Evolutionary conservation across 2,329 filamentous ascomycete species (phyloP).

Genomic region (Fragosphaeria purpurea): DNA sequence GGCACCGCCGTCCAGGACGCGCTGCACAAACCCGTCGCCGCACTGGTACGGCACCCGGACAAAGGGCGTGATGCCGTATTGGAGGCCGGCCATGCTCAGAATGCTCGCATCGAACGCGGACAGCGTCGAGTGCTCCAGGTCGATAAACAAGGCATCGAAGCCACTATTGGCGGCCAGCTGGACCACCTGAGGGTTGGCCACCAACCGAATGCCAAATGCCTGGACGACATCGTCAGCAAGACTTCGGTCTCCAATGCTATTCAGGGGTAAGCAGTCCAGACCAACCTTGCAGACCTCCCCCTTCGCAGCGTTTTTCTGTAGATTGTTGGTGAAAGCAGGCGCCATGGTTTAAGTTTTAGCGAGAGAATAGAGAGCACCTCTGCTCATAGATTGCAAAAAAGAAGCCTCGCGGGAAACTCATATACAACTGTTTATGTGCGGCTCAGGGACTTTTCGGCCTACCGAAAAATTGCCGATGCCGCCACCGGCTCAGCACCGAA

Average conservation of each 20-base stretch:
- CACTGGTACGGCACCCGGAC: slow-evolving; percentile 25
- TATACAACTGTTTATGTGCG: too few relatives aligned
- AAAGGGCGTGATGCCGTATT: slow-evolving; percentile 20
- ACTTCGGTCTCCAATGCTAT: background rate
- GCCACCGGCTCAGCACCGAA: too few relatives aligned
- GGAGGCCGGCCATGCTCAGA: slow-evolving; percentile 19
- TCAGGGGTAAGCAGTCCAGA: too few relatives aligned
- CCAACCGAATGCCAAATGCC: slow-evolving; percentile 21
- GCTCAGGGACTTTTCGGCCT: too few relatives aligned
- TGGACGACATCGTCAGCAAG: slow-evolving; percentile 1
- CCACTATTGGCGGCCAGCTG: slow-evolving; percentile 24
- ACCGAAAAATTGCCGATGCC: too few relatives aligned
- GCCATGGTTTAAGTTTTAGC: background rate
- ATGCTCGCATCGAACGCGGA: slow-evolving; percentile 21
- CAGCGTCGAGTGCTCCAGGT: slow-evolving; percentile 26
- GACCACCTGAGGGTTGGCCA: slow-evolving; percentile 19
- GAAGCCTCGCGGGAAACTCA: background rate
- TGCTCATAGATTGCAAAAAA: background rate
- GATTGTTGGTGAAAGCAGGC: background rate
- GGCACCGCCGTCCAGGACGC: slow-evolving; percentile 23
- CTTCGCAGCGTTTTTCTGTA: background rate
- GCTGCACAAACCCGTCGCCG: slow-evolving; percentile 23
- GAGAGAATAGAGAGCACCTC: too few relatives aligned
- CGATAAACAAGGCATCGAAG: slow-evolving; percentile 28
- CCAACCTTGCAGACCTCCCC: background rate